Evolutionary conservation across 225 moss, liverwort and hornwort genomes (phyloP).

Genomic region (Sphagnum tenellum): DNA sequence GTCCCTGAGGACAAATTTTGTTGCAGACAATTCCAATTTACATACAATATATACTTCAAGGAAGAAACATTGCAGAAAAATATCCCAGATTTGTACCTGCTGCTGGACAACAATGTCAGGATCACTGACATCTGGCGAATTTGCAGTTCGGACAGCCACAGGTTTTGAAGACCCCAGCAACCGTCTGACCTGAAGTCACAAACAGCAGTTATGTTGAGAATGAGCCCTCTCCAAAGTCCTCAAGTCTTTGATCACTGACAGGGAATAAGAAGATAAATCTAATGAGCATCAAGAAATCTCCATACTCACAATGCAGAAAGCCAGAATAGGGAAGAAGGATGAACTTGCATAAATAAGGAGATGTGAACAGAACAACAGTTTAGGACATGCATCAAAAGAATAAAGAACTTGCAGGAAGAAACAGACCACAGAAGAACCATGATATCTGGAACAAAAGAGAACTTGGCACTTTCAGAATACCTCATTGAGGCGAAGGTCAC

Average conservation of each 20-base stretch:
- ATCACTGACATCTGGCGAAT: slow-evolving; percentile 87
- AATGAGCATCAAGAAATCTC: neutral
- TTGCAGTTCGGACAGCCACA: slow-evolving; percentile 78
- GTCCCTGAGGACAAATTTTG: too few species aligned
- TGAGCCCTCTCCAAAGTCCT: too few species aligned
- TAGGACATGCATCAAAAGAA: too few species aligned
- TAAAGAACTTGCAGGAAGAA: too few species aligned
- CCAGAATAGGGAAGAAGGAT: too few species aligned
- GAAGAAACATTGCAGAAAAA: neutral
- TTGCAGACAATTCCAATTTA: too few species aligned
- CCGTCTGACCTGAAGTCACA: slow-evolving; percentile 43
- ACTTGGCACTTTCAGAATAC: neutral
- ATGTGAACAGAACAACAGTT: too few species aligned
- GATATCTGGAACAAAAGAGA: neutral
- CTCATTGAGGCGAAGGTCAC: slow-evolving; percentile 90
- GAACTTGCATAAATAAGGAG: too few species aligned
- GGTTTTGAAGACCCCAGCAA: slow-evolving; percentile 83
- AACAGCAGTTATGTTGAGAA: neutral
- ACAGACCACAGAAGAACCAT: neutral
- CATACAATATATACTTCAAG: neutral
- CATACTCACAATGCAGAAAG: neutral
- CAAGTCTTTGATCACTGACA: too few species aligned
- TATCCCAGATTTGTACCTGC: slow-evolving; percentile 22
- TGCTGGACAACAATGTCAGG: slow-evolving; percentile 97
- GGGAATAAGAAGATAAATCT: neutral